Evolutionary conservation across 2,329 filamentous ascomycete genomes (phyloP).

Genomic region (Myrmaecium sp.): DNA sequence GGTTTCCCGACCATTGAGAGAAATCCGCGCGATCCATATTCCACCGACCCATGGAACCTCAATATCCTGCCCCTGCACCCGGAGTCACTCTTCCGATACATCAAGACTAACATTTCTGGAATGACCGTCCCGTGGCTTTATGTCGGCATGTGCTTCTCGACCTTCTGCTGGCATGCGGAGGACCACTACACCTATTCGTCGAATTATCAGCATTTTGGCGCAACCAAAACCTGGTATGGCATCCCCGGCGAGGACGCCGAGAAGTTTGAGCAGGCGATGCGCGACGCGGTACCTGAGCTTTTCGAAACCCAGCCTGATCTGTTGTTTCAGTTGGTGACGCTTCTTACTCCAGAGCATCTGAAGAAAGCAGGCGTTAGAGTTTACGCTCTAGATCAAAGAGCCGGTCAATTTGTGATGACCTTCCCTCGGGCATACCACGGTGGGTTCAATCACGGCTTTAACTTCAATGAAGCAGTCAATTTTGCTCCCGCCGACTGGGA

Average conservation of each 20-base stretch:
- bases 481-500: constrained; percentile 96
- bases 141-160: constrained; percentile 98
- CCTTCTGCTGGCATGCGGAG: constrained; percentile 98
- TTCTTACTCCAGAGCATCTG: constrained; percentile 82
- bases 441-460: constrained; percentile 95
- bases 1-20: constrained; percentile 91
- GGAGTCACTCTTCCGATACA: constrained; percentile 88
- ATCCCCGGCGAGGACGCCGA: constrained; percentile 87
- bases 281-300: constrained; percentile 81
- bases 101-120: constrained; percentile 94
- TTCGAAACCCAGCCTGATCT: constrained; percentile 96
- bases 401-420: constrained; percentile 89
- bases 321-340: constrained; percentile 90
- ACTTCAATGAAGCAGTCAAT: constrained; percentile 97
- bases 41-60: constrained; percentile 87
- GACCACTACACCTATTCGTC: constrained; percentile 96
- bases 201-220: constrained; percentile 96
- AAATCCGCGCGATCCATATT: constrained; percentile 72
- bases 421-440: constrained; percentile 96
- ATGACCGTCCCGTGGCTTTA: constrained; percentile 99
- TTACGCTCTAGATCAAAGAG: constrained; percentile 87
- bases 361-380: constrained; percentile 86
- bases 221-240: constrained; percentile 98
- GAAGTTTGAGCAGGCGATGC: constrained; percentile 92
- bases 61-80: constrained; percentile 81